Evolutionary conservation across 2,329 filamentous ascomycete genomes (phyloP), one percentile per base, ranked within the genome.

Genomic region (Claviceps capensis): DNA sequence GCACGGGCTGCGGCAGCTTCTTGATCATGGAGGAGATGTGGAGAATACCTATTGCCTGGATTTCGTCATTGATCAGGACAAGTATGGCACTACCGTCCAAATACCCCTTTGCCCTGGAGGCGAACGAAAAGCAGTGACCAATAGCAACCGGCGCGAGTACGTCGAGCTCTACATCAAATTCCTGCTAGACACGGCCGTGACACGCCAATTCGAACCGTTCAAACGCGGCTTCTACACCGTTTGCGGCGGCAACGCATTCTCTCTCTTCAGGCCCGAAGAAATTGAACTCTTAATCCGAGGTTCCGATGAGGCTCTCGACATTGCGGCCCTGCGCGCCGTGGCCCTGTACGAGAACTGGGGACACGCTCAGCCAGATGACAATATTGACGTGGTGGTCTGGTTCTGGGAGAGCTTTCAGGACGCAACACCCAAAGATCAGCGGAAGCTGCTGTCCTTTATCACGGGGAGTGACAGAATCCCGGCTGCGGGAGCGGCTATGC

Each of bases 141-240:
- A 88, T 60, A 67, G 75, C 16, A 96, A 95, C 60, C 78, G 88
- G 30, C 79, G 81, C 56, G 89, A 95, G 61, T 96, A 91, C 60
- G 88, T 95, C 50, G 85, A 91, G 58, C 72, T 88, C 2, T 95
- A 95, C 63, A 79, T 95, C 9, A 80, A 82, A 41, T 86, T 91
- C 63, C 66, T 91, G 9, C 79, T 96, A 11, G 88, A 95, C 60
- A 82, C 76, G 6, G 78, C 86, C 1, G 85, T 95, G 1, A 72
- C 79, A 41, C 78, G 87, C 42, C 89, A 95, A 62, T 96, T 94
- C 57, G 88, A 95, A 63, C 89, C 90, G 0, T 96, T 96, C 74
- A 93, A 93, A 64, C 81, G 89, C 51, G 90, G 90, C 1, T 96
- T 96, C 67, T 96, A 88, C 65, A 94, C 86, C 0, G 88, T 95